Percentiles rank a stretch among this genome's conserved stretches.
phyloP scores from a whole-genome alignment of 1,139 yeast species.

The Ogataea hybrid region DNA sequence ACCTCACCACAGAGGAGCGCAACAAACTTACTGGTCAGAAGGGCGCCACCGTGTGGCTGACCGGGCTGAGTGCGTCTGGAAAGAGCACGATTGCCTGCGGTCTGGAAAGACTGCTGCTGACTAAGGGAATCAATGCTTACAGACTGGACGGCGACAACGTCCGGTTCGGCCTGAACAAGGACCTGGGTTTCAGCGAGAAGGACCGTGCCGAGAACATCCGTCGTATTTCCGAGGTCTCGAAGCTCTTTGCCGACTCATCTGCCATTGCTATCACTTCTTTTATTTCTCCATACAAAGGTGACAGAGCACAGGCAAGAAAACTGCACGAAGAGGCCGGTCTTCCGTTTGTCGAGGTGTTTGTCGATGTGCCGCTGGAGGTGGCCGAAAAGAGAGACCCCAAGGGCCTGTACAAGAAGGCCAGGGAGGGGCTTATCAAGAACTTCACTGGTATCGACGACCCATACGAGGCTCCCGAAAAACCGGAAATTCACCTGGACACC shows the following conservation, averaged over 20 bases:
- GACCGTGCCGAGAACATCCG: constrained; percentile 95
- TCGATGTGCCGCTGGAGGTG: constrained; percentile 88
- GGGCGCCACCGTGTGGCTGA: constrained; percentile 92
- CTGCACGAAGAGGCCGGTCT: constrained; percentile 72
- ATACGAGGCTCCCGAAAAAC: constrained; percentile 82
- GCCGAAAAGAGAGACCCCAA: constrained; percentile 98
- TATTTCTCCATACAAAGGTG: constrained; percentile 85
- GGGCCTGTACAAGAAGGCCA: constrained; percentile 93
- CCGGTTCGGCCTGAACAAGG: constrained; percentile 92
- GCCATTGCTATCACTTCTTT: constrained; percentile 83
- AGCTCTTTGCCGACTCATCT: constrained; percentile 88
- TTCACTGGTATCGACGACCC: constrained; percentile 97
- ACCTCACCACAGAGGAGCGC: constrained; percentile 82
- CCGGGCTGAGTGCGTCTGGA: constrained; percentile 94
- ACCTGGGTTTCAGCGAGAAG: constrained; percentile 85
- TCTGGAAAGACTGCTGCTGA: constrained; percentile 75
- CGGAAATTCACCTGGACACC: constrained; percentile 82
- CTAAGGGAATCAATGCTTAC: constrained; percentile 68
- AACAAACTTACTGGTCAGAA: constrained; percentile 66
- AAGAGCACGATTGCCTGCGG: constrained; percentile 96
- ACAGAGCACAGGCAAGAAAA: constrained; percentile 81
- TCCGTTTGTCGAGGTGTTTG: constrained; percentile 86
- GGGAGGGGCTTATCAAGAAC: constrained; percentile 91
- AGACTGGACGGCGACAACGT: constrained; percentile 94
- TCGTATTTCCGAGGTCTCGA: constrained; percentile 91